Evolutionary conservation across 2,329 filamentous ascomycete species (phyloP).

Genomic region (Aspergillus intermedius): DNA sequence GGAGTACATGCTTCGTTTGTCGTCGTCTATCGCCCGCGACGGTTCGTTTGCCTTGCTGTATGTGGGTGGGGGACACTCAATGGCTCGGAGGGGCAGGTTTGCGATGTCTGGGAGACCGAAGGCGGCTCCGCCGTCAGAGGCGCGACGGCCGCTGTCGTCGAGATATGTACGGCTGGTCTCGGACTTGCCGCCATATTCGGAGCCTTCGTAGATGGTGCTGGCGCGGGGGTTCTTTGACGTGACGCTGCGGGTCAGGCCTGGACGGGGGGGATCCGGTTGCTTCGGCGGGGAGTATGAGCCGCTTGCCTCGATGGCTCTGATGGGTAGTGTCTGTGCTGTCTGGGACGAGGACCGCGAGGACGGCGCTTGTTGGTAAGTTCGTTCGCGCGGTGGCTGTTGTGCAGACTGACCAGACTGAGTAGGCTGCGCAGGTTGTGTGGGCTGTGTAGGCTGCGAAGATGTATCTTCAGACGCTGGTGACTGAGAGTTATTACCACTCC

Average conservation of each 20-base stretch:
- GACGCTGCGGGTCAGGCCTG: conserved; percentile 27
- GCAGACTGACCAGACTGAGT: too few relatives aligned
- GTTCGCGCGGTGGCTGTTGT: conserved; percentile 18
- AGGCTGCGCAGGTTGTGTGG: too few relatives aligned
- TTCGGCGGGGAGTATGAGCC: conserved; percentile 9
- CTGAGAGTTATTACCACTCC: conserved; percentile 50
- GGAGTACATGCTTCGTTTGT: conserved; percentile 28
- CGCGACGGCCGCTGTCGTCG: conserved; percentile 27
- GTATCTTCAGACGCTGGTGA: conserved; percentile 11
- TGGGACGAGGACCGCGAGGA: conserved; percentile 16
- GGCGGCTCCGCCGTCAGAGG: conserved; percentile 24
- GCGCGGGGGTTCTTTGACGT: conserved; percentile 36
- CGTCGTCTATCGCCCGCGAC: conserved; percentile 20
- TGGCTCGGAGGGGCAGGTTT: conserved; percentile 32
- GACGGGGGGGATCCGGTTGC: conserved; percentile 25
- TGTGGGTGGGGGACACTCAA: conserved; percentile 36
- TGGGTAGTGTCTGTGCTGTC: conserved; percentile 17
- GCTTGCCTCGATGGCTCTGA: conserved; percentile 28
- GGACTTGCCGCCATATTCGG: conserved; percentile 22
- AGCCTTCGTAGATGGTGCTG: conserved; percentile 36
- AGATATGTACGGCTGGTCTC: conserved; percentile 16
- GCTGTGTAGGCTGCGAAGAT: conserved; percentile 9
- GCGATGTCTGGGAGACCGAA: conserved; percentile 28
- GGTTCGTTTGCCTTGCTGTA: conserved; percentile 38
- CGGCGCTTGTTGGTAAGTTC: conserved; percentile 14